phyloP scores from a whole-genome alignment of 345 rosid genomes.

The Balakata baccata region DNA sequence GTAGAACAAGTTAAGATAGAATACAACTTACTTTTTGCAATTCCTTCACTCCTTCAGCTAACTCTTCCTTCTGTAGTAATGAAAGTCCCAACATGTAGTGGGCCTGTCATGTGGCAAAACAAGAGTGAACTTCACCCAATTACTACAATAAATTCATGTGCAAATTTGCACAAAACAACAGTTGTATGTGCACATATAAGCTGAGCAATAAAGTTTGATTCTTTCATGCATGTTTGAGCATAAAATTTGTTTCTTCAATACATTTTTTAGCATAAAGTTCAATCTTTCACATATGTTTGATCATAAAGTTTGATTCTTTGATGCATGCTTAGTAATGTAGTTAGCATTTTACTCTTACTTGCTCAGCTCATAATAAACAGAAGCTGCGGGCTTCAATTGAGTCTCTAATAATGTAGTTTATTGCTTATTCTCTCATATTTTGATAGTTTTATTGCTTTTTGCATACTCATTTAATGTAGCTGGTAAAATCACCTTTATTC shows the following conservation, averaged over 20 bases:
- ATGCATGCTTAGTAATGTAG: no score
- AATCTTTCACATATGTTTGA: no score
- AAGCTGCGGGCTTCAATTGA: no score
- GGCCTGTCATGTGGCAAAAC: slow-evolving; percentile 46
- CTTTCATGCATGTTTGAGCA: no score
- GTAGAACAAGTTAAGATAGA: not conserved
- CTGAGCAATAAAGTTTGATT: not conserved
- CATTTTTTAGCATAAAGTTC: no score
- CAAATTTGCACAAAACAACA: slow-evolving; percentile 12
- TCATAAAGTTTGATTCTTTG: no score
- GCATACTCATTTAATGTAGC: not conserved
- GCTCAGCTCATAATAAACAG: no score
- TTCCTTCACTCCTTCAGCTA: slow-evolving; percentile 57
- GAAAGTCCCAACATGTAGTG: slow-evolving; percentile 88
- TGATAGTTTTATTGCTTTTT: not conserved
- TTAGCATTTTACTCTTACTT: no score
- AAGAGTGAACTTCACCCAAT: not conserved
- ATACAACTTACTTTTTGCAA: slow-evolving; percentile 59
- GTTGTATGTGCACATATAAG: not conserved
- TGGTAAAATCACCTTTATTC: not conserved
- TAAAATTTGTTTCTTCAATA: no score
- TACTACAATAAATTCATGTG: not conserved
- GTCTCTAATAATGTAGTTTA: not conserved
- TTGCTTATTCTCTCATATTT: not conserved
- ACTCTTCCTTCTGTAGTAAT: slow-evolving; percentile 50